A percentile compares a stretch with the other conserved stretches of the same genome.
Conservation (phyloP, 345 rosid species). For the Salix dunnii region DNA sequence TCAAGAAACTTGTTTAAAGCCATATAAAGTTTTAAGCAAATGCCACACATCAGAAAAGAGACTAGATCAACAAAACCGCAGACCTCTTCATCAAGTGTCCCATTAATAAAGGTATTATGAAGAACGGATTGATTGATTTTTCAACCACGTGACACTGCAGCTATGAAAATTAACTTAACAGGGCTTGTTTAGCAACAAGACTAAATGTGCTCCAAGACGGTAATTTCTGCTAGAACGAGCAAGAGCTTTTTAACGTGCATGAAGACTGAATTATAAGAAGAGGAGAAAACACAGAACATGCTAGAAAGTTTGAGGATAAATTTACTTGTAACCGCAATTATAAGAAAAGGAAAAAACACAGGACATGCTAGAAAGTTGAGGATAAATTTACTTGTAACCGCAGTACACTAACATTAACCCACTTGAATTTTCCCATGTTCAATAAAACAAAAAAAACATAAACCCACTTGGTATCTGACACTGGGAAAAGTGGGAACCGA, state of each 20-base stretch:
- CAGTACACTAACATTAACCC: background rate
- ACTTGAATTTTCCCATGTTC: background rate
- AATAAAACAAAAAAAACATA: background rate
- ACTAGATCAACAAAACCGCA: too few relatives aligned
- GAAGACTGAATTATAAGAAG: background rate
- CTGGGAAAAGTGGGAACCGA: background rate
- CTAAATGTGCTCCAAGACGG: too few relatives aligned
- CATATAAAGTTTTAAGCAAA: too few relatives aligned
- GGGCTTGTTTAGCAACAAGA: too few relatives aligned
- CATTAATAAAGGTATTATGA: too few relatives aligned
- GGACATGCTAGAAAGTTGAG: background rate
- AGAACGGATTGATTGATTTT: too few relatives aligned
- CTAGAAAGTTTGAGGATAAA: background rate
- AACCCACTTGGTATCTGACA: background rate
- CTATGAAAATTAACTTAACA: too few relatives aligned
- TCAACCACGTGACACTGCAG: too few relatives aligned
- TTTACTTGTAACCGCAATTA: background rate
- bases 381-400: background rate
- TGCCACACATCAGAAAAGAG: too few relatives aligned
- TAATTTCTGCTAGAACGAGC: background rate
- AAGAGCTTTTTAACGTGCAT: background rate
- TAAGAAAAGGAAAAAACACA: background rate
- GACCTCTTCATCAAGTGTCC: too few relatives aligned
- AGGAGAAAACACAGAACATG: background rate
- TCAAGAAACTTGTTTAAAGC: too few relatives aligned